Evolutionary conservation across 192 early-diverging fungal species (phyloP).

Genomic region (Coemansia sp.): DNA sequence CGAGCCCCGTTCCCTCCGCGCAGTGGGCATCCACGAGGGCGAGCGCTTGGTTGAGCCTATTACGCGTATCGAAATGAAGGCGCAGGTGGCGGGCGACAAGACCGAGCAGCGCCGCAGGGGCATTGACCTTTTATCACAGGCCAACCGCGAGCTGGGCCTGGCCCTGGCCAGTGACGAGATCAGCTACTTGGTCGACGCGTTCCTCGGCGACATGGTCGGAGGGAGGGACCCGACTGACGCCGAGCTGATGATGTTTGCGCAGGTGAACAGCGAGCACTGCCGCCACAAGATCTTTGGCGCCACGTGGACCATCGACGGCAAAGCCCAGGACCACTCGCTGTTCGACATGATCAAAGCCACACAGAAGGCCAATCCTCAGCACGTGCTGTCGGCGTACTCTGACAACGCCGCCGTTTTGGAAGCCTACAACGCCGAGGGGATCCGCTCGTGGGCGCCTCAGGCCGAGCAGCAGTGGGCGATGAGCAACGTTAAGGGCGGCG

Average conservation of each 20-base stretch:
- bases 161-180: slow-evolving; percentile 98
- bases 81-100: not conserved
- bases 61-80: slow-evolving; percentile 22
- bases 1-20: slow-evolving; percentile 60
- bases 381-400: slow-evolving; percentile 94
- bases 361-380: slow-evolving; percentile 76
- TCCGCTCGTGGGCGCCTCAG: slow-evolving; percentile 51
- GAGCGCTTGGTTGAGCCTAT: slow-evolving; percentile 30
- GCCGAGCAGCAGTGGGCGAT: slow-evolving; percentile 41
- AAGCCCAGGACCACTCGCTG: slow-evolving; percentile 77
- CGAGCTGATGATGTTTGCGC: slow-evolving; percentile 99
- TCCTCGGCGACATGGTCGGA: slow-evolving; percentile 60
- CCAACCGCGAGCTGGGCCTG: slow-evolving; percentile 91
- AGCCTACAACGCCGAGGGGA: slow-evolving; percentile 27
- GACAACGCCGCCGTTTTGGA: slow-evolving; percentile 98
- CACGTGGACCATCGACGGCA: slow-evolving; percentile 96
- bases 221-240: slow-evolving; percentile 95
- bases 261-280: slow-evolving; percentile 99
- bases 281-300: slow-evolving; percentile 99
- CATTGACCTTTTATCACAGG: slow-evolving; percentile 67
- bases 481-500: slow-evolving; percentile 28
- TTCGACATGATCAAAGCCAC: slow-evolving; percentile 98
- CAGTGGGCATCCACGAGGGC: slow-evolving; percentile 58
- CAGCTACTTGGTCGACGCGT: slow-evolving; percentile 89
- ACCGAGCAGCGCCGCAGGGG: not conserved